Conservation (phyloP, 768 basidiomycete species). For the Collybia sordida region DNA sequence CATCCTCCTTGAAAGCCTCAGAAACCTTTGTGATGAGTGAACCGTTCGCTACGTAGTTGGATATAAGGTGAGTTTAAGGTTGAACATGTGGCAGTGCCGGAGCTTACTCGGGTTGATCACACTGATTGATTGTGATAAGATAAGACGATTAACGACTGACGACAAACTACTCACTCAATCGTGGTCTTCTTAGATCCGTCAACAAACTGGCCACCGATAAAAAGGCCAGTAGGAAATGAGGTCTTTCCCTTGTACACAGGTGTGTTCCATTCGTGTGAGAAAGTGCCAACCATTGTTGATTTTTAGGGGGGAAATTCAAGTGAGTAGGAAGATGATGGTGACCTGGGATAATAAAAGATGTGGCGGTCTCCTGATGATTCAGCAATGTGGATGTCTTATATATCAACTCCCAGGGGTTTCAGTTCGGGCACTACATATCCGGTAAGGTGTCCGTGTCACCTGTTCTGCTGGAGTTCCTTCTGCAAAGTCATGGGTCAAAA, state of each 20-base stretch:
- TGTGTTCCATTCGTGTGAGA: constrained; percentile 52
- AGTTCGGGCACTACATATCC: too few relatives aligned
- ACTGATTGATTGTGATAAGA: constrained; percentile 25
- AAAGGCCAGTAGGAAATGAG: constrained; percentile 65
- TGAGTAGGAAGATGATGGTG: neutral
- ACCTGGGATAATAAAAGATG: neutral
- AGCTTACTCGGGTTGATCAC: constrained; percentile 53
- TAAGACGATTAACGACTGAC: constrained; percentile 6
- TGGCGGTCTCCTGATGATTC: too few relatives aligned
- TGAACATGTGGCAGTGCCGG: neutral
- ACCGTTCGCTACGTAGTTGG: constrained; percentile 50
- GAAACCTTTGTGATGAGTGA: constrained; percentile 55
- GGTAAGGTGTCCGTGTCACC: too few relatives aligned
- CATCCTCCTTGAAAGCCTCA: constrained; percentile 65
- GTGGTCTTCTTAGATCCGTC: constrained; percentile 52
- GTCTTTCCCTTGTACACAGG: constrained; percentile 57
- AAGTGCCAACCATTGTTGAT: constrained; percentile 28
- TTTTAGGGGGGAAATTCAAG: neutral
- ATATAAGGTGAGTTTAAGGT: constrained; percentile 6
- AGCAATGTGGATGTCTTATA: too few relatives aligned
- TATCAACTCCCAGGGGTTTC: too few relatives aligned
- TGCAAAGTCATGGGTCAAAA: too few relatives aligned
- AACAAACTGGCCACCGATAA: constrained; percentile 69
- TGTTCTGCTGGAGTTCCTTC: too few relatives aligned
- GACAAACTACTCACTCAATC: constrained; percentile 53